A percentile compares a stretch with the other conserved stretches of the same genome.
Evolutionary conservation across 257 asterid genomes (phyloP).

Genomic region (Ligustrum vulgare): DNA sequence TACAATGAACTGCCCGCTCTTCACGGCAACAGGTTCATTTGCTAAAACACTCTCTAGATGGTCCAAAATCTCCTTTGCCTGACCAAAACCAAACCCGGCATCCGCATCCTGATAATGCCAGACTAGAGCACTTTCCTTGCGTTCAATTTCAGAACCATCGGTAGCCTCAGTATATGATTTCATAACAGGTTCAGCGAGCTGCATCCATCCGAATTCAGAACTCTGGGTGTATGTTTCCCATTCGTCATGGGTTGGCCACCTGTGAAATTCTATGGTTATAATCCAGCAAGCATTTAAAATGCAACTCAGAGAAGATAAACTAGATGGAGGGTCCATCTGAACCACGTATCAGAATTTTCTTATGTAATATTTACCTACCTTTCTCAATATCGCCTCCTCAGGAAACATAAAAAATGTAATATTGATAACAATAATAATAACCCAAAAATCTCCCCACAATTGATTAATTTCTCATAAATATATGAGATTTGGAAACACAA

Average conservation of each 20-base stretch:
- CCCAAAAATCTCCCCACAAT: background rate
- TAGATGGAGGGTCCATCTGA: background rate
- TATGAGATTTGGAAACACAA: background rate
- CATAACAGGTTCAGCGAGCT: slow-evolving; percentile 89
- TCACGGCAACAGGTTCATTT: slow-evolving; percentile 90
- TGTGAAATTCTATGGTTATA: slow-evolving; percentile 33
- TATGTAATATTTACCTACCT: background rate
- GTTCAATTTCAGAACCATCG: slow-evolving; percentile 83
- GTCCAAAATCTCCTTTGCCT: slow-evolving; percentile 92
- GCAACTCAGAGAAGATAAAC: background rate
- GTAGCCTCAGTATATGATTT: slow-evolving; percentile 85
- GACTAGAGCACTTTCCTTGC: slow-evolving; percentile 83
- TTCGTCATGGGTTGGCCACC: slow-evolving; percentile 73
- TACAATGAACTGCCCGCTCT: slow-evolving; percentile 87
- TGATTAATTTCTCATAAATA: background rate
- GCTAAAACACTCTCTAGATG: slow-evolving; percentile 93
- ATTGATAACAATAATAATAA: background rate
- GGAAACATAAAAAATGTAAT: background rate
- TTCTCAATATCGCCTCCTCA: background rate
- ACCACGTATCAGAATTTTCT: background rate
- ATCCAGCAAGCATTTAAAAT: slow-evolving; percentile 15
- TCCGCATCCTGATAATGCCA: slow-evolving; percentile 93
- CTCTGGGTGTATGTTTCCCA: slow-evolving; percentile 71
- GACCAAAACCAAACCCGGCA: slow-evolving; percentile 78
- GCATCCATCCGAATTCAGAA: slow-evolving; percentile 90